Base-by-base conservation (phyloP, 805 yeast species). In the Kockiozyma suomiensis region DNA sequence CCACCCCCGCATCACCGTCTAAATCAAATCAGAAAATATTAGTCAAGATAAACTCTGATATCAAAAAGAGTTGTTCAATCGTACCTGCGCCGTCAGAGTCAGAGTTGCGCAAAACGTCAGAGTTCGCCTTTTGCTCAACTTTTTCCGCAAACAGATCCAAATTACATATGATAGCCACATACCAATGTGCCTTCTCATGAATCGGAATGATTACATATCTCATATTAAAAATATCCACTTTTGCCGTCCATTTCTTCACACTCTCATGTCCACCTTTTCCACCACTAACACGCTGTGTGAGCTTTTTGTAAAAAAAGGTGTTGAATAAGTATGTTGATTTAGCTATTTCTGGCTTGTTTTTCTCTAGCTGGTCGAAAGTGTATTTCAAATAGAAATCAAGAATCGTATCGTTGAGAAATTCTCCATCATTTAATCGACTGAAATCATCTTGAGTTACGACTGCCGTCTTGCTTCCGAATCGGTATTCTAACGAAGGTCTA, bases 371-470 rank as follows among this genome's bases (percentile, higher is more conserved):
- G 50, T 53, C 72, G 48, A 55, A 67, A 30, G 54, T 42, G 70
- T 69, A 52, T 67, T 71, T 68, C 77, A 90, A 78, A 69, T 89
- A 91, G 70, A 93, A 93, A 72, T 90, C 97, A 56, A 94, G 86
- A 51, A 94, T 77, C 0, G 87, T 82, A 70, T 94, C 99, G 74
- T 94, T 93, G 50, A 94, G 82, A 92, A 96, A 93, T 63, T 88
- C 89, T 49, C 85, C 85, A 59, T 87, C 86, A 69, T 85, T 85
- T 8, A 93, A 78, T 47, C 97, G 87, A 62, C 82, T 83, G 72
- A 88, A 90, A 70, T 94, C 99, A 40, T 82, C 79, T 60, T 83
- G 81, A 0, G 85, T 79, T 7, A 93, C 81, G 3, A 81, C 79
- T 64, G 88, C 80, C 0, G 75, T 72, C 42, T 85, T 86, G 66